Conservation (phyloP, 805 yeast species). For the Ogataea haglerorum region DNA sequence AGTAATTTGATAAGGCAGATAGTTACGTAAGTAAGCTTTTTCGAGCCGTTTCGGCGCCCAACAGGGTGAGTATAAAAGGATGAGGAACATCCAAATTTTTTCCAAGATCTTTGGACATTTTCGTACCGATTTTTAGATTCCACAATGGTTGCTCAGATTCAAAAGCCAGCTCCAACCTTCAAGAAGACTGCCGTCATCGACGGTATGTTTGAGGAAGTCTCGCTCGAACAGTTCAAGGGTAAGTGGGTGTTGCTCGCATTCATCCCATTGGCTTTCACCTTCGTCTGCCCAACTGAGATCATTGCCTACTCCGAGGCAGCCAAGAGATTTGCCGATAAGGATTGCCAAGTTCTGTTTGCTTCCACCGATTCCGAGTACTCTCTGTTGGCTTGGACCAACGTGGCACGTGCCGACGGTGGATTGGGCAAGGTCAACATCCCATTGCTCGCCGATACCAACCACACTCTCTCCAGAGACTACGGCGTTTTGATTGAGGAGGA, state of each 20-base stretch:
- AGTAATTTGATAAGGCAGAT: conserved; percentile 13
- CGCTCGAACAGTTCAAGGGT: conserved; percentile 94
- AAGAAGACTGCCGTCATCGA: conserved; percentile 96
- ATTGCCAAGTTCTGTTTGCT: conserved; percentile 87
- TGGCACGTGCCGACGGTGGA: conserved; percentile 96
- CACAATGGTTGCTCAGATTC: conserved; percentile 84
- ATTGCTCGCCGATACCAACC: conserved; percentile 95
- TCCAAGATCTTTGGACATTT: not conserved
- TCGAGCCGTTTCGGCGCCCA: not conserved
- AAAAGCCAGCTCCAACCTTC: conserved; percentile 95
- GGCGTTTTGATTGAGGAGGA: conserved; percentile 96
- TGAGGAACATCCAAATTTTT: not conserved
- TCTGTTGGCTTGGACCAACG: conserved; percentile 96
- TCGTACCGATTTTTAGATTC: not conserved
- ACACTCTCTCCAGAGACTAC: conserved; percentile 89
- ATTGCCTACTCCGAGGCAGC: conserved; percentile 97
- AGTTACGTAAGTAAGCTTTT: conserved; percentile 6
- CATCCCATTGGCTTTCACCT: conserved; percentile 98
- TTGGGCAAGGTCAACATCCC: conserved; percentile 94
- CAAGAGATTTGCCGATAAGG: conserved; percentile 82
- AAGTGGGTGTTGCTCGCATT: conserved; percentile 97
- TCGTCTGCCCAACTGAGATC: conserved; percentile 99
- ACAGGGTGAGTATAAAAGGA: conserved; percentile 7
- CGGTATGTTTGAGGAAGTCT: conserved; percentile 92
- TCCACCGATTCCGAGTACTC: conserved; percentile 99